Evolutionary conservation across 768 basidiomycete genomes (phyloP).

Genomic region (Leccinum olivaceopallidum): DNA sequence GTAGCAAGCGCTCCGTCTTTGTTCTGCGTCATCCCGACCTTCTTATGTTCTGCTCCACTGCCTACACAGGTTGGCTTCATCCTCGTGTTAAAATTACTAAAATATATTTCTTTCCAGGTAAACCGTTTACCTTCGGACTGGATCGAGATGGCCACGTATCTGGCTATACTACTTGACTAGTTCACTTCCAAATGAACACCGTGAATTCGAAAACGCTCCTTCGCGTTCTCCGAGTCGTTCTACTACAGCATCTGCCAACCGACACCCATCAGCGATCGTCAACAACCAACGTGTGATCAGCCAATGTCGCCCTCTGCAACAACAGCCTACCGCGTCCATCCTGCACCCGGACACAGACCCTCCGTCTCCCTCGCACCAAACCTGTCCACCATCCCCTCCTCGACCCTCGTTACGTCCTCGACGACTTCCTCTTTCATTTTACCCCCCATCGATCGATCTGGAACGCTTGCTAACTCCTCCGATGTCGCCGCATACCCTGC

Average conservation of each 20-base stretch:
- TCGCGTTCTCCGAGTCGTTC: slow-evolving; percentile 8
- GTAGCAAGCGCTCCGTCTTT: not conserved
- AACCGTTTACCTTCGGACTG: slow-evolving; percentile 5
- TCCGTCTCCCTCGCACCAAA: slow-evolving; percentile 21
- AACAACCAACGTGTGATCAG: slow-evolving; percentile 7
- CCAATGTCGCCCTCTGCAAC: slow-evolving; percentile 15
- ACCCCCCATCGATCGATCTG: slow-evolving; percentile 16
- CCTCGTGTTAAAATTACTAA: not conserved
- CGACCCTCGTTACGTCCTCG: slow-evolving; percentile 24
- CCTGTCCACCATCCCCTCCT: slow-evolving; percentile 31
- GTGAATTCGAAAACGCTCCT: not conserved
- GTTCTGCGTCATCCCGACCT: slow-evolving; percentile 6
- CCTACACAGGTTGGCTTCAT: slow-evolving; percentile 15
- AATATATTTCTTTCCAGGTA: slow-evolving; percentile 6
- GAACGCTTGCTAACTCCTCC: slow-evolving; percentile 15
- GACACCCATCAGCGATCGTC: slow-evolving; percentile 3
- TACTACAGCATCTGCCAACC: slow-evolving; percentile 17
- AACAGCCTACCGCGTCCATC: slow-evolving; percentile 3
- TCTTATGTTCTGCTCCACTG: too few relatives aligned
- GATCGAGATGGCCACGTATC: slow-evolving; percentile 20
- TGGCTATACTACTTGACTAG: not conserved
- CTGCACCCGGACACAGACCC: slow-evolving; percentile 6
- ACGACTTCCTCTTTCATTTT: slow-evolving; percentile 28
- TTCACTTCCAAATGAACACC: slow-evolving; percentile 27
- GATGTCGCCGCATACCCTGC: slow-evolving; percentile 20